These are phyloP conservation scores for Microthyrium microscopicum DNA, from an alignment of 2,329 filamentous ascomycete species.

Conservation along the genomic window DNA sequence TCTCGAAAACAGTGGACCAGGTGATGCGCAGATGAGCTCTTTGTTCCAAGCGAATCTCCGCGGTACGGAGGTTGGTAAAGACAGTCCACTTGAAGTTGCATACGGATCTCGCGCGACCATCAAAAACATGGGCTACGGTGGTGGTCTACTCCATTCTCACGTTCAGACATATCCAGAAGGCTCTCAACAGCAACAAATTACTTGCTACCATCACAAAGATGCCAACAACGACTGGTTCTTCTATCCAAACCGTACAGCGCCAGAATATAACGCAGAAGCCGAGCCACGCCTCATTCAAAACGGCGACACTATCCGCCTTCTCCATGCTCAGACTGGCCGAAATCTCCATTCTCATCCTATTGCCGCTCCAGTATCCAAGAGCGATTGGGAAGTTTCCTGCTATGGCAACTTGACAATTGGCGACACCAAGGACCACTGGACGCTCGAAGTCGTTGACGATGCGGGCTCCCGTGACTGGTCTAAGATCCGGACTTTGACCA, in stretches of 20 bases:
- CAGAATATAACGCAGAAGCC: constrained; percentile 55
- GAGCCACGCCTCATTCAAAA: constrained; percentile 61
- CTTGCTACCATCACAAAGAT: constrained; percentile 99
- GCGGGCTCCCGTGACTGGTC: constrained; percentile 72
- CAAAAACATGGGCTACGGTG: constrained; percentile 99
- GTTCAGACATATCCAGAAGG: constrained; percentile 92
- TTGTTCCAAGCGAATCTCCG: constrained; percentile 94
- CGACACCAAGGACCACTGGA: constrained; percentile 97
- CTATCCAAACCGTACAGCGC: constrained; percentile 73
- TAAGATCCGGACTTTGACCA: constrained; percentile 79
- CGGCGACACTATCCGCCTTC: constrained; percentile 62
- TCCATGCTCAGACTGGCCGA: constrained; percentile 88
- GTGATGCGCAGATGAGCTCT: constrained; percentile 99
- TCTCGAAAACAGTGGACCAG: constrained; percentile 81
- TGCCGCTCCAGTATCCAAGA: constrained; percentile 73
- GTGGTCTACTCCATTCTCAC: constrained; percentile 89
- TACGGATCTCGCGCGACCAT: constrained; percentile 78
- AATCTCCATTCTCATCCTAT: constrained; percentile 94
- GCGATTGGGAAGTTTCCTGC: constrained; percentile 80
- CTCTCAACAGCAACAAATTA: constrained; percentile 87
- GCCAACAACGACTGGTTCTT: constrained; percentile 99
- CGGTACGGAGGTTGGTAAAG: constrained; percentile 84
- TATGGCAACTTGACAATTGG: constrained; percentile 93
- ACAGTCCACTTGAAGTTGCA: constrained; percentile 85
- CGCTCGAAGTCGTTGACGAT: constrained; percentile 79